phyloP scores from a whole-genome alignment of 768 basidiomycete genomes.

The Rhizopogon rudus region DNA sequence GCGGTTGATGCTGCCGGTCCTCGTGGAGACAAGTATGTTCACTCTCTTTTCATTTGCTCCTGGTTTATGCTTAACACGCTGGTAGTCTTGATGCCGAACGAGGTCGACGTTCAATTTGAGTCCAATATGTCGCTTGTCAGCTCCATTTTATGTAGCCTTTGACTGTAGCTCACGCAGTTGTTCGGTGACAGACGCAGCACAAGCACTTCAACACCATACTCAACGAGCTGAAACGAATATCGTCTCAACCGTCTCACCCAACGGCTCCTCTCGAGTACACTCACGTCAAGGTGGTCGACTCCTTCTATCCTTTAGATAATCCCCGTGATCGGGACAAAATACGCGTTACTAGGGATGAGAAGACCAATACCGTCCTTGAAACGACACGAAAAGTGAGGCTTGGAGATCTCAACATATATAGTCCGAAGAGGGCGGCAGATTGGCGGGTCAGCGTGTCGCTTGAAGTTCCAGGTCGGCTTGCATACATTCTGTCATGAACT shows the following conservation, averaged over 20 bases:
- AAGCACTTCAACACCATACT: conserved; percentile 80
- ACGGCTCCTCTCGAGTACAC: conserved; percentile 63
- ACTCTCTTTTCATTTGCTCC: background rate
- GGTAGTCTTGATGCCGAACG: conserved; percentile 65
- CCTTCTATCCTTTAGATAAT: conserved; percentile 55
- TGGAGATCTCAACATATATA: conserved; percentile 83
- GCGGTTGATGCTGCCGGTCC: conserved; percentile 65
- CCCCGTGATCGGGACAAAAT: conserved; percentile 49
- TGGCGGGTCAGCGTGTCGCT: conserved; percentile 91
- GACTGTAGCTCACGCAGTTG: conserved; percentile 9
- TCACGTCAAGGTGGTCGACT: conserved; percentile 76
- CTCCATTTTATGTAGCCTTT: conserved; percentile 4
- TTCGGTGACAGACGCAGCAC: conserved; percentile 67
- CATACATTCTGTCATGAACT: background rate
- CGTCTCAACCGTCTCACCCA: conserved; percentile 45
- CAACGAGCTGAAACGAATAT: conserved; percentile 69
- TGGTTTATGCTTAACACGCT: conserved; percentile 2
- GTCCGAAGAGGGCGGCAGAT: conserved; percentile 79
- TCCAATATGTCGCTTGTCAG: conserved; percentile 89
- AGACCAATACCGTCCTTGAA: conserved; percentile 56
- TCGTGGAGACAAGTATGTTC: conserved; percentile 79
- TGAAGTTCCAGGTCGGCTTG: conserved; percentile 76
- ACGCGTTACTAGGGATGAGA: conserved; percentile 82
- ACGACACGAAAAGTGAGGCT: conserved; percentile 78
- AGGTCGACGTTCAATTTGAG: conserved; percentile 70